These are phyloP conservation scores for Ramularia endophylla DNA, from an alignment of 2,329 filamentous ascomycete genomes.

Conservation along the genomic window DNA sequence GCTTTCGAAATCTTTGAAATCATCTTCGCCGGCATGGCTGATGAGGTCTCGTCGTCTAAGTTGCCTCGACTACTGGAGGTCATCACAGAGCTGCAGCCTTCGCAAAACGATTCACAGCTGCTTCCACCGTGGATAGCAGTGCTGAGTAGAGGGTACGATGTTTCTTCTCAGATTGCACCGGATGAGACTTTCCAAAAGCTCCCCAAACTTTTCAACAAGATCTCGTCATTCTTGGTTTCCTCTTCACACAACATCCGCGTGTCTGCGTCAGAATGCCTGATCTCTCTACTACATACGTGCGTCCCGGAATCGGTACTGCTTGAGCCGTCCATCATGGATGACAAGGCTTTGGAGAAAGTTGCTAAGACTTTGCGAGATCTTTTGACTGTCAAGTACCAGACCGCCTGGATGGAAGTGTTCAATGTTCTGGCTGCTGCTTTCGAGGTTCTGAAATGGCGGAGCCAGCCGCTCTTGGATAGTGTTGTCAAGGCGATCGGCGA, in stretches of 20 bases:
- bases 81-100: conserved; percentile 84
- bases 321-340: conserved; percentile 86
- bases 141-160: conserved; percentile 87
- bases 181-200: conserved; percentile 90
- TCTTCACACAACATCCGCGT: conserved; percentile 88
- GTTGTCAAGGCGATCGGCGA: conserved; percentile 78
- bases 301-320: conserved; percentile 76
- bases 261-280: conserved; percentile 88
- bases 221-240: conserved; percentile 76
- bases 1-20: conserved; percentile 97
- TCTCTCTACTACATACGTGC: conserved; percentile 88
- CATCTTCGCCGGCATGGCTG: conserved; percentile 86
- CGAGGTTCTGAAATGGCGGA: conserved; percentile 77
- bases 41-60: conserved; percentile 82
- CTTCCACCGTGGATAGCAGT: conserved; percentile 97
- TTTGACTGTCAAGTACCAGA: conserved; percentile 84
- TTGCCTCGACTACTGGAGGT: conserved; percentile 83
- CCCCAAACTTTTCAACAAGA: conserved; percentile 74
- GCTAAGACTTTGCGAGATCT: conserved; percentile 67
- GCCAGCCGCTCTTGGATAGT: conserved; percentile 69
- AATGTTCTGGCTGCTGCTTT: conserved; percentile 82
- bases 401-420: conserved; percentile 93
- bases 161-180: conserved; percentile 79
- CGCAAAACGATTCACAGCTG: conserved; percentile 88
- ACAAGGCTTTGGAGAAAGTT: conserved; percentile 80